Evolutionary conservation across 2,329 filamentous ascomycete genomes (phyloP).

Genomic region (Chalaropsis thielavioides): DNA sequence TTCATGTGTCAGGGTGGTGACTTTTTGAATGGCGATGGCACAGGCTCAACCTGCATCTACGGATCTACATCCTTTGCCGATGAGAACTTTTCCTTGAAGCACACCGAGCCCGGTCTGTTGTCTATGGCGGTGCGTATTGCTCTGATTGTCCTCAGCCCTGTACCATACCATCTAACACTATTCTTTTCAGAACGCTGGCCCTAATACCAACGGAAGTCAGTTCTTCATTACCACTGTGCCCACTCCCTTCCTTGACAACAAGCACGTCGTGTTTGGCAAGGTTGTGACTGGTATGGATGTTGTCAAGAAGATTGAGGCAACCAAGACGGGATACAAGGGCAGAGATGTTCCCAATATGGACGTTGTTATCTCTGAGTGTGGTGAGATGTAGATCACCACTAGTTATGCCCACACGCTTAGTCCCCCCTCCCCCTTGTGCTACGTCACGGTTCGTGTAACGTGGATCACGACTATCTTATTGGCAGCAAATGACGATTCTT

Average conservation of each 20-base stretch:
- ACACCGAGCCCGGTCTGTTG: slow-evolving; percentile 65
- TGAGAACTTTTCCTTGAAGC: slow-evolving; percentile 73
- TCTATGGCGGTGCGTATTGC: slow-evolving; percentile 70
- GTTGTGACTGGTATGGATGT: slow-evolving; percentile 84
- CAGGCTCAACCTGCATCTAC: slow-evolving; percentile 78
- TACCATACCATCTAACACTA: not conserved
- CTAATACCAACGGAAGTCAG: slow-evolving; percentile 85
- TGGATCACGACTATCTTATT: too few species aligned
- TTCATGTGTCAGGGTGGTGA: slow-evolving; percentile 98
- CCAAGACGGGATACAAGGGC: slow-evolving; percentile 57
- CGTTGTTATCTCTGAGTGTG: slow-evolving; percentile 71
- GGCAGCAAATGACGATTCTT: too few species aligned
- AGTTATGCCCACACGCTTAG: too few species aligned
- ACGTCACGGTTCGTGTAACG: too few species aligned
- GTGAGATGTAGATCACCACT: slow-evolving; percentile 57
- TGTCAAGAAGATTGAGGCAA: slow-evolving; percentile 82
- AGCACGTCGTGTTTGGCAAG: slow-evolving; percentile 91
- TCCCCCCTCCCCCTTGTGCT: too few species aligned
- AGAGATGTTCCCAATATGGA: slow-evolving; percentile 76
- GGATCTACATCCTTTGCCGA: slow-evolving; percentile 72
- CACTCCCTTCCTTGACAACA: slow-evolving; percentile 77
- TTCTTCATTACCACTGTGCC: slow-evolving; percentile 93
- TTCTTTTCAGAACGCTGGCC: slow-evolving; percentile 58
- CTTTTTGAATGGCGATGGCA: slow-evolving; percentile 86
- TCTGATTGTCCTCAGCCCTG: not conserved